Percentiles rank a stretch among this genome's conserved stretches.
Conservation (phyloP, 169 alveolate genomes). For the Theileria luwenshuni region DNA sequence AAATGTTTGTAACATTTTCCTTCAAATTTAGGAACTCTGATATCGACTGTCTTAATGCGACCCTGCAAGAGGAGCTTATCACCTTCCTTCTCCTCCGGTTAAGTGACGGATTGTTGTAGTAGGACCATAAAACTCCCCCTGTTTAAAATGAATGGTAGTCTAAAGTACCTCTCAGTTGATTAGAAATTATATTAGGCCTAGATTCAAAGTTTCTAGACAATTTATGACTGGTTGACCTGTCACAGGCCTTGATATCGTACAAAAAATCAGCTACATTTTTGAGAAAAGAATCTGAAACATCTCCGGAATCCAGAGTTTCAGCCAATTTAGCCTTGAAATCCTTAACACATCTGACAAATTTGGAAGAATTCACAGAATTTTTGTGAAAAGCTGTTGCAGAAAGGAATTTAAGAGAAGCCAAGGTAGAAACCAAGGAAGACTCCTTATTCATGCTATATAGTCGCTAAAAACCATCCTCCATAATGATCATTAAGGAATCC, state of each 20-base stretch:
- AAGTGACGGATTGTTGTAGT: slow-evolving; percentile 6
- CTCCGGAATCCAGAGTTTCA: slow-evolving; percentile 16
- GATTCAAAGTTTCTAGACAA: slow-evolving; percentile 41
- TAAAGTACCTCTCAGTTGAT: background rate
- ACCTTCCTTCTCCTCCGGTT: slow-evolving; percentile 40
- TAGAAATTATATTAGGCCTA: slow-evolving; percentile 17
- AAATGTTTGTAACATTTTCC: slow-evolving; percentile 4
- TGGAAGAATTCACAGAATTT: background rate
- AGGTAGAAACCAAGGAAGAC: background rate
- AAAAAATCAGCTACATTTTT: slow-evolving; percentile 49
- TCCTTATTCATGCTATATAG: slow-evolving; percentile 9
- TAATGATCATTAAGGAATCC: no score
- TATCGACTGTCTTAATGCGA: slow-evolving; percentile 24
- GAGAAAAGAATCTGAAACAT: slow-evolving; percentile 41
- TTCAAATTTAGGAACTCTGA: slow-evolving; percentile 24
- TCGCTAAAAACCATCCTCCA: no score
- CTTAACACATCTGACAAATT: background rate
- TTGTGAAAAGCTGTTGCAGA: slow-evolving; percentile 1
- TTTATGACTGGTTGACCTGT: slow-evolving; percentile 5
- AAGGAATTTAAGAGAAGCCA: slow-evolving; percentile 31
- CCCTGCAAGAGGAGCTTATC: slow-evolving; percentile 45
- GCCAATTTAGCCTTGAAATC: slow-evolving; percentile 22
- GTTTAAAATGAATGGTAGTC: background rate
- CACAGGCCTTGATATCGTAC: slow-evolving; percentile 57
- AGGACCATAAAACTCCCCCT: slow-evolving; percentile 62